Base-by-base conservation (phyloP, 2,329 filamentous ascomycete genomes). In the Neofusicoccum ribis region DNA sequence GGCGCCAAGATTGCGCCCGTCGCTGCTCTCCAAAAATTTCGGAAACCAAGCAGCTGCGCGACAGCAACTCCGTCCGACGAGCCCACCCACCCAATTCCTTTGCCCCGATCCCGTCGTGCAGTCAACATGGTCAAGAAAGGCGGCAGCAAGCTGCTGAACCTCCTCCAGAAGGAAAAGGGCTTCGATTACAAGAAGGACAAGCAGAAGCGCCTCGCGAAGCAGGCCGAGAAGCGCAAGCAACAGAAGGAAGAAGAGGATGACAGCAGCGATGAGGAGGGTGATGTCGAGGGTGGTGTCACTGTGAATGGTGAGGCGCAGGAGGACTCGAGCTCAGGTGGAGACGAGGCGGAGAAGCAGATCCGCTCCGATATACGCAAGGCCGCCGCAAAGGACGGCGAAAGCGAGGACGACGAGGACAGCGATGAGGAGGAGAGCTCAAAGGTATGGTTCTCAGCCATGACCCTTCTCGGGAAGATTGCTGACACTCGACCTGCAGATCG, bases 101-200 rank as follows among this genome's bases (percentile, higher is more conserved):
- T 64, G 62, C 14, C 37, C 23, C 56, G 15, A 15, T 41, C 43
- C 31, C 14, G 11, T 51, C 44, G 44, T 34, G 11, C 20, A 8
- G 36, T 39, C 50, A 65, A 37, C 15, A 82, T 86, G 83, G 79
- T 76, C 58, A 84, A 84, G 69, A 83, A 84, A 74, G 74, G 70
- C 52, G 75, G 74, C 64, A 83, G 83, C 68, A 88, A 87, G 73
- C 78, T 89, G 52, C 82, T 87, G 66, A 76, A 81, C 50, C 85
- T 86, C 52, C 82, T 89, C 23, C 84, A 88, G 69, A 80, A 82
- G 62, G 79, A 86, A 66, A 83, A 85, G 73, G 86, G 86, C 36
- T 80, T 85, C 54, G 89, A 95, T 70, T 89, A 91, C 68, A 89
- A 90, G 68, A 84, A 92, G 62, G 91, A 94, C 77, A 88, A 91